Base-by-base conservation (phyloP, 306 rosid species). In the Cicer chorassanicum region DNA sequence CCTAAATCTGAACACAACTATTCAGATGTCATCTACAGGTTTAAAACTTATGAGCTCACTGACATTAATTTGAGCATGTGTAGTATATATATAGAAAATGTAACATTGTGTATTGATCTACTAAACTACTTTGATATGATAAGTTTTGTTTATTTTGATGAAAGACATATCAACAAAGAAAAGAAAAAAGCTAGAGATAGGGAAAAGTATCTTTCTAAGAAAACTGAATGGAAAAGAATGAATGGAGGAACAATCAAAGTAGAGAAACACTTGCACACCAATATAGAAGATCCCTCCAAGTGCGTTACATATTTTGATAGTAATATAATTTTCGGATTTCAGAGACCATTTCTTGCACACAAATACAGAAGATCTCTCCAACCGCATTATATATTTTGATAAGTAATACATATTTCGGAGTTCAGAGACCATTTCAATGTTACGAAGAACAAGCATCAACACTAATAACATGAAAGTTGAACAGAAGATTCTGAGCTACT, bases 211-310 rank as follows among this genome's bases (percentile, higher is more conserved):
- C 65, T 60, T 80, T 50, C 70, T 24, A 51, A 55, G 69, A 36
- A 61, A 56, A 56, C 21, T 67, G 42, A 59, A 38, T 24, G 57
- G 59, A 60, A 66, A 73, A 63, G 24, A 13, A 45, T 4, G 18
- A 8, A 36, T 21, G 78, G 49, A 74, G 74, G 74, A 76, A 4
- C 62, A 57, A 68, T 51, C 76, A 49, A 80, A 49, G 60, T 36
- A 18, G 44, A 68, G 44, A 68, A 49, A 70, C 48, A 39, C 21
- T 19, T 12, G 48, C 70, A 65, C 54, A 39, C 62, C 55, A 59
- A 39, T 59, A 62, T n/a, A 68, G 3, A 66, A 46, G 44, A 65
- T 51, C 64, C 54, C 70, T 65, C 65, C 51, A 65, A 65, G 38
- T 45, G n/a, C 73, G 55, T 9, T 46, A 6, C 2, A 2, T 21